Evolutionary conservation across 2,329 filamentous ascomycete species (phyloP).

Genomic region (Orbilia brochopaga): DNA sequence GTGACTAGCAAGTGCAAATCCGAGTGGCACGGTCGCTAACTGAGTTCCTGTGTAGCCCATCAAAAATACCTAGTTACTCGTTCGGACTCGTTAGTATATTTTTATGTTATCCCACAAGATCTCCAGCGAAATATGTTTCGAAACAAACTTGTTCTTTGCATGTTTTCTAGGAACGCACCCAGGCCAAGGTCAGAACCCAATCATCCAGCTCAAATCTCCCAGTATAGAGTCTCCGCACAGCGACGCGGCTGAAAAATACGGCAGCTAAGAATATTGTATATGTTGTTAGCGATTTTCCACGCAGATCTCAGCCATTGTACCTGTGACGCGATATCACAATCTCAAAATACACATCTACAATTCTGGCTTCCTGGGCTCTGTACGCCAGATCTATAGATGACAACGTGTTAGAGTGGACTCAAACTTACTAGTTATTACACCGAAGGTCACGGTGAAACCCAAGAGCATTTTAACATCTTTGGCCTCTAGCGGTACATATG

Average conservation of each 20-base stretch:
- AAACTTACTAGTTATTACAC: neutral
- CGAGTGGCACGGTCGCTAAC: slow-evolving; percentile 9
- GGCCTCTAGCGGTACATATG: neutral
- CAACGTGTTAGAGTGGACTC: neutral
- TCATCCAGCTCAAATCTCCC: slow-evolving; percentile 26
- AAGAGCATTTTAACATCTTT: neutral
- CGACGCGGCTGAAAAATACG: slow-evolving; percentile 15
- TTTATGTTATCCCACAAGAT: too few species aligned
- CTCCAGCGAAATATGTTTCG: too few species aligned
- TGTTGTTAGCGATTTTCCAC: neutral
- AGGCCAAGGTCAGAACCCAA: slow-evolving; percentile 28
- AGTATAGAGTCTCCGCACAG: slow-evolving; percentile 20
- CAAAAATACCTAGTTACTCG: slow-evolving; percentile 11
- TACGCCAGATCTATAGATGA: neutral
- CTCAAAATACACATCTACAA: neutral
- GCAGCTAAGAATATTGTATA: slow-evolving; percentile 5
- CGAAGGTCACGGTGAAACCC: neutral
- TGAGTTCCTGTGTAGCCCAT: slow-evolving; percentile 28
- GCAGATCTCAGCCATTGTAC: too few species aligned
- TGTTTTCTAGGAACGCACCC: slow-evolving; percentile 16
- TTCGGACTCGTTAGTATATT: neutral
- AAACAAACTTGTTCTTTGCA: neutral
- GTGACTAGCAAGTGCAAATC: slow-evolving; percentile 1
- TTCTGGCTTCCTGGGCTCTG: slow-evolving; percentile 20
- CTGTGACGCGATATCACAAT: neutral